phyloP scores from a whole-genome alignment of 371 early-diverging fungal species.

The Coemansia sp. region DNA sequence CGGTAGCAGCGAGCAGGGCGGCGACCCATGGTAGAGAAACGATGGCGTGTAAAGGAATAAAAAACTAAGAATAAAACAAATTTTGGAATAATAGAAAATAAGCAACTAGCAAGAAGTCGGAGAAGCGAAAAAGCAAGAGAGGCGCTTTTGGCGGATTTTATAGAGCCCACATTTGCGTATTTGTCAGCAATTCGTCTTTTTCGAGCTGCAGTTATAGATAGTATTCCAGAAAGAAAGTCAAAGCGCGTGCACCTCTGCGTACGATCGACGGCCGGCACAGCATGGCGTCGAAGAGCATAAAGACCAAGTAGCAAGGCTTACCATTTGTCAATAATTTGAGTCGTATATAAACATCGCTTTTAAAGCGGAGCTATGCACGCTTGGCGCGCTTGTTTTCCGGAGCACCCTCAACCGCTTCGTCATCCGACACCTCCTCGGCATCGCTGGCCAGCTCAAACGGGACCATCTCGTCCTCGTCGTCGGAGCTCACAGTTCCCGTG shows the following conservation, averaged over 20 bases:
- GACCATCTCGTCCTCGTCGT: conserved; percentile 37
- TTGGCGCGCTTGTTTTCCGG: conserved; percentile 41
- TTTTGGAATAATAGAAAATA: neutral
- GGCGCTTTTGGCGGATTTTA: neutral
- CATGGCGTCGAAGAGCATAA: conserved; percentile 18
- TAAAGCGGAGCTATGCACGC: conserved; percentile 11
- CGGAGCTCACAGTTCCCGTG: conserved; percentile 23
- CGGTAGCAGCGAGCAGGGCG: conserved; percentile 99
- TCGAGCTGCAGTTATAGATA: neutral
- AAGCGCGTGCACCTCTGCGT: no score
- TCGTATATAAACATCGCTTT: conserved; percentile 6
- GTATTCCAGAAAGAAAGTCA: neutral
- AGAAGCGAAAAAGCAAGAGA: neutral
- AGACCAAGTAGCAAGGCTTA: no score
- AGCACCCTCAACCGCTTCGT: conserved; percentile 35
- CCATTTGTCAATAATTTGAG: neutral
- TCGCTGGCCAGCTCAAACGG: conserved; percentile 31
- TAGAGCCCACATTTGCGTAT: neutral
- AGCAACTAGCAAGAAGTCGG: neutral
- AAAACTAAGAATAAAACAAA: neutral
- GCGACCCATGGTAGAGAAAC: conserved; percentile 83
- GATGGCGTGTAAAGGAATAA: neutral
- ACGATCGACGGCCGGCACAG: no score
- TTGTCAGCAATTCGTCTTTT: neutral
- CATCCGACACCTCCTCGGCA: conserved; percentile 22